Evolutionary conservation across 176 grass and related monocot genomes (phyloP), one percentile per base, ranked within the genome.

Genomic region (Cocos nucifera): DNA sequence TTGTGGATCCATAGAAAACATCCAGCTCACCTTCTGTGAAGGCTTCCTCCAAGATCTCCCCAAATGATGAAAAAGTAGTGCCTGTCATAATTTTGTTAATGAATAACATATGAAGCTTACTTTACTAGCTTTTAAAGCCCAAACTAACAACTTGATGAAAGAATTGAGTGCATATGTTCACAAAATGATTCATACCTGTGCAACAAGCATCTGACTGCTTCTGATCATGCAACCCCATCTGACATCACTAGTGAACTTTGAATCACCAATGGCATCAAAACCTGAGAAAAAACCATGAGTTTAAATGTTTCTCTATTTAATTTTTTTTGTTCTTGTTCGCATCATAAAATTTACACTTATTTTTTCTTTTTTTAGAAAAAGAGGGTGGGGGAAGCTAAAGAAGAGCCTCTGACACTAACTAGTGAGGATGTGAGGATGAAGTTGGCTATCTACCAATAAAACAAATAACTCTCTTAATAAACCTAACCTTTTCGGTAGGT

Each of bases 151-250:
- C 56, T 30, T 22, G 32, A 16, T 6, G 35, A 44, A 44, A 44
- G 35, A 44, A 44, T 3, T 2, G 32, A 12, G 30, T 1, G 4
- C 20, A 69, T 3, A 74, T 54, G 18, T 16, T 19, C 51, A 69
- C 54, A 61, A 28, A 55, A 14, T 4, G 6, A 52, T 8, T 39
- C 17, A 17, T 21, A 89, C 94, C 87, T 98, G 88, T 21, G 88
- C 84, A 55, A 98, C 82, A 67, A 98, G 75, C 94, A 98, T 98
- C 69, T 98, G 94, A 62, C 94, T 98, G 68, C 94, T 93, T 98
- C 94, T 98, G 22, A 98, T 89, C 94, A 98, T 98, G 70, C 94
- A 98, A 6, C 94, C 94, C 94, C 94, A 98, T 48, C 76, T 89
- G 1, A 86, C 79, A 79, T 98, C 94, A 60, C 79, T 93, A 19